Conservation (phyloP, 176 grass and related monocot genomes). For the Bolboschoenus planiculmis region DNA sequence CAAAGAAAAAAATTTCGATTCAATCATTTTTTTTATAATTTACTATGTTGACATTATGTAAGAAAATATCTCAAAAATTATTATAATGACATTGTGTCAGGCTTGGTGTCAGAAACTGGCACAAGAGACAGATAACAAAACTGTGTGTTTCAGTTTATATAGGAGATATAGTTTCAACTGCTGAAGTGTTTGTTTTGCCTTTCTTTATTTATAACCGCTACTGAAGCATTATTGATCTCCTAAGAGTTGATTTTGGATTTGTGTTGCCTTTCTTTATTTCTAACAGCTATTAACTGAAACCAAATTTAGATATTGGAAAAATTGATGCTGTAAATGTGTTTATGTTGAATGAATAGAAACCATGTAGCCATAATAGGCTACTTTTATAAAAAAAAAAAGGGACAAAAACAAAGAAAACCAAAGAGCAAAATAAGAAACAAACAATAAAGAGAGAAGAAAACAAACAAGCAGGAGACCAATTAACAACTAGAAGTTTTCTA, state of each 20-base stretch:
- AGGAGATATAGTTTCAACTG: neutral
- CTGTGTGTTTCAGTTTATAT: neutral
- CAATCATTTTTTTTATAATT: neutral
- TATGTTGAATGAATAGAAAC: neutral
- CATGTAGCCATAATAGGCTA: neutral
- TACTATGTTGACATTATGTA: neutral
- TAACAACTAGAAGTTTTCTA: neutral
- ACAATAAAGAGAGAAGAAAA: neutral
- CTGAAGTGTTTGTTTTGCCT: neutral
- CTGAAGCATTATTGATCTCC: no score
- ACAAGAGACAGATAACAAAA: no score
- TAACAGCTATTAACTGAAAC: neutral
- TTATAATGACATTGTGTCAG: no score
- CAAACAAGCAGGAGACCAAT: neutral
- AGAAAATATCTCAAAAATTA: neutral
- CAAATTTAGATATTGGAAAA: neutral
- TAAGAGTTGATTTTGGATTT: neutral
- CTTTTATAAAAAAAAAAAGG: neutral
- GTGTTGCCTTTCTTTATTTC: neutral
- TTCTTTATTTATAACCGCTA: neutral
- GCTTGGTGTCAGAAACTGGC: no score
- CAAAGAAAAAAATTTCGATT: no score
- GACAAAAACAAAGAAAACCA: neutral
- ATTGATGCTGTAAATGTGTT: neutral
- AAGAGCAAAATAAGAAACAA: neutral